Evolutionary conservation across 306 rosid genomes (phyloP).

Genomic region (Cucumis melo): DNA sequence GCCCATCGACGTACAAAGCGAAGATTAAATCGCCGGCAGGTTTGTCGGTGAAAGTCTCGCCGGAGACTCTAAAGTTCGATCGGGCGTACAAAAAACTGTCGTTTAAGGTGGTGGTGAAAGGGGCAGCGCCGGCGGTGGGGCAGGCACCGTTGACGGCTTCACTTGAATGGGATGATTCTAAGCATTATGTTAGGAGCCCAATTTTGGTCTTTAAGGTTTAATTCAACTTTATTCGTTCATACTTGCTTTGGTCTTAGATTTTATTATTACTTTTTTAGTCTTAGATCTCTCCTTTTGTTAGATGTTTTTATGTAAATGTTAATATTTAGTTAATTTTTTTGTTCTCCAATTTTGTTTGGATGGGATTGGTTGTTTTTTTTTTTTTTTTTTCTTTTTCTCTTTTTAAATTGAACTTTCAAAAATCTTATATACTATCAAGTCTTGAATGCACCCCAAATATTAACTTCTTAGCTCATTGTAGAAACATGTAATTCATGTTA

Average conservation of each 20-base stretch:
- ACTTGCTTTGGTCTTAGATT: neutral
- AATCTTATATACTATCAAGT: too few relatives aligned
- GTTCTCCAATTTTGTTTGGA: neutral
- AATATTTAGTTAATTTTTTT: too few relatives aligned
- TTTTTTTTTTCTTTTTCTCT: too few relatives aligned
- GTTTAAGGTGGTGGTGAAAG: constrained; percentile 45
- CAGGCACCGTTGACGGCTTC: constrained; percentile 10
- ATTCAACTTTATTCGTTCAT: neutral
- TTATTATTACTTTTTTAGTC: neutral
- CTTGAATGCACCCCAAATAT: too few relatives aligned
- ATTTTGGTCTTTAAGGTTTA: constrained; percentile 18
- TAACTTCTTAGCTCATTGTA: too few relatives aligned
- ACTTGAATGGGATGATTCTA: constrained; percentile 54
- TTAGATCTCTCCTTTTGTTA: too few relatives aligned
- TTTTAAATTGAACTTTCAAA: too few relatives aligned
- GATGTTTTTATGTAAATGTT: neutral
- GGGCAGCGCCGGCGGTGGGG: constrained; percentile 13
- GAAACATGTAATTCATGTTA: too few relatives aligned
- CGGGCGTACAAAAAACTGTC: constrained; percentile 19
- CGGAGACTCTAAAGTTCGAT: constrained; percentile 29
- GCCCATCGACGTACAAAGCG: constrained; percentile 39
- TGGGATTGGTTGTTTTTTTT: too few relatives aligned
- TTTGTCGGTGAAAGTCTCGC: constrained; percentile 36
- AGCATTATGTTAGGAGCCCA: constrained; percentile 44
- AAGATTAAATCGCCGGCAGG: constrained; percentile 35